Conservation (phyloP, 108 stramenopile species). For the Cyclotella baltica region DNA sequence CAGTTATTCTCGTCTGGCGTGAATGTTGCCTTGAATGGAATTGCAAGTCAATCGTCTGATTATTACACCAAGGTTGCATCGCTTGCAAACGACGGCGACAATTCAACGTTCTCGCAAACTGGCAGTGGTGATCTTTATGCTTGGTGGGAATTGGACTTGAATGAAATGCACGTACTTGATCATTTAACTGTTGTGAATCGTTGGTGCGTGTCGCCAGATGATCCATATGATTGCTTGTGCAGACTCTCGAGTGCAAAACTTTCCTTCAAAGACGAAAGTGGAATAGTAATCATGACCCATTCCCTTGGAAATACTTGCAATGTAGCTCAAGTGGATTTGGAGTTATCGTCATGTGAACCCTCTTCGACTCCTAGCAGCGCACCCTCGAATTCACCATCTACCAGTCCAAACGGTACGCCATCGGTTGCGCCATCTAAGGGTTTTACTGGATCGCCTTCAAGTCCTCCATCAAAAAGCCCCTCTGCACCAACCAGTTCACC, state of each 20-base stretch:
- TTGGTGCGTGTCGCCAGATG: too few relatives aligned
- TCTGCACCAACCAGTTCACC: too few relatives aligned
- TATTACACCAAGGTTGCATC: not conserved
- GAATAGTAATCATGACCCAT: not conserved
- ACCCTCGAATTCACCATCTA: too few relatives aligned
- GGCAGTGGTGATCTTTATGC: not conserved
- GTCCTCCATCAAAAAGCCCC: too few relatives aligned
- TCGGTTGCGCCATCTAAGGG: too few relatives aligned
- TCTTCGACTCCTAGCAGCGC: too few relatives aligned
- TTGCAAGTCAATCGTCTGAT: too few relatives aligned
- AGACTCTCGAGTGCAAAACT: not conserved
- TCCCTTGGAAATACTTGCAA: not conserved
- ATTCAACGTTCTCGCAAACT: not conserved
- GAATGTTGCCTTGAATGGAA: not conserved
- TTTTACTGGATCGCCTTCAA: too few relatives aligned
- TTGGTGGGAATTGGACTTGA: too few relatives aligned
- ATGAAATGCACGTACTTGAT: not conserved
- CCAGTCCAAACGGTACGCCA: too few relatives aligned
- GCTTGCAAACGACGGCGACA: not conserved
- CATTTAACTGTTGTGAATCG: not conserved
- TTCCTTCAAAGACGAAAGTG: not conserved
- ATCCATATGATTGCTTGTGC: slow-evolving; percentile 4
- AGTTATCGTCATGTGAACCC: too few relatives aligned
- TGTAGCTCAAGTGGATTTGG: too few relatives aligned
- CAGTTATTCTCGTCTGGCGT: not conserved